Percentiles rank a stretch among this genome's conserved stretches.
These are phyloP conservation scores for Aspergillus fischeri DNA, from an alignment of 2,329 filamentous ascomycete species.

Conservation along the genomic window DNA sequence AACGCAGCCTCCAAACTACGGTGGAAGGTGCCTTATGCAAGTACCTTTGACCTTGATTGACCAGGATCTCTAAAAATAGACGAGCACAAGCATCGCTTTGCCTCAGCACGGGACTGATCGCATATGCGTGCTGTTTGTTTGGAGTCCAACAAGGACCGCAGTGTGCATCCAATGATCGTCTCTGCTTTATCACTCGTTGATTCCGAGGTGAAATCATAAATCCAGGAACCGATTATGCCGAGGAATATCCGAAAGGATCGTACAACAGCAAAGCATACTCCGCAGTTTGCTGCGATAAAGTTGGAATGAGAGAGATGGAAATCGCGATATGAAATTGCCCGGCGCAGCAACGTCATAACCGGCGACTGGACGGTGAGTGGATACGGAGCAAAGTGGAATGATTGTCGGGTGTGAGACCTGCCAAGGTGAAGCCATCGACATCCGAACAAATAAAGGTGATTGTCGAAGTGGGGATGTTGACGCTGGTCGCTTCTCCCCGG, in stretches of 20 bases:
- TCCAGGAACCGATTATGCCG: not conserved
- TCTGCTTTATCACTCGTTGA: not conserved
- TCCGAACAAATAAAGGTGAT: not conserved
- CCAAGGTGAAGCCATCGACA: not conserved
- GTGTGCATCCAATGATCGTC: not conserved
- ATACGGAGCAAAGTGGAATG: not conserved
- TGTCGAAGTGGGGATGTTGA: not conserved
- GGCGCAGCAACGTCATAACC: not conserved
- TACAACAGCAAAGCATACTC: not conserved
- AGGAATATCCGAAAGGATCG: not conserved
- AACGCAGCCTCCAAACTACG: not conserved
- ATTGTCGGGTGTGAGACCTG: not conserved
- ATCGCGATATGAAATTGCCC: not conserved
- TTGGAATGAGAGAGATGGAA: not conserved
- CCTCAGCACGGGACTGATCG: not conserved
- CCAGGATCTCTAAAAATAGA: not conserved
- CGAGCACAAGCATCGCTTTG: not conserved
- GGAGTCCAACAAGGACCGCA: not conserved
- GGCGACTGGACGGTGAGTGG: not conserved
- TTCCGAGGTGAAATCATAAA: too few relatives aligned
- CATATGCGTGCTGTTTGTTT: not conserved
- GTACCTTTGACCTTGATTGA: not conserved
- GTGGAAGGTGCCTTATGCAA: too few relatives aligned
- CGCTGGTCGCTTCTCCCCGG: not conserved
- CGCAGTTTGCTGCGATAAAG: not conserved